phyloP scores from a whole-genome alignment of 2,329 filamentous ascomycete species.

The Cordyceps militaris region DNA sequence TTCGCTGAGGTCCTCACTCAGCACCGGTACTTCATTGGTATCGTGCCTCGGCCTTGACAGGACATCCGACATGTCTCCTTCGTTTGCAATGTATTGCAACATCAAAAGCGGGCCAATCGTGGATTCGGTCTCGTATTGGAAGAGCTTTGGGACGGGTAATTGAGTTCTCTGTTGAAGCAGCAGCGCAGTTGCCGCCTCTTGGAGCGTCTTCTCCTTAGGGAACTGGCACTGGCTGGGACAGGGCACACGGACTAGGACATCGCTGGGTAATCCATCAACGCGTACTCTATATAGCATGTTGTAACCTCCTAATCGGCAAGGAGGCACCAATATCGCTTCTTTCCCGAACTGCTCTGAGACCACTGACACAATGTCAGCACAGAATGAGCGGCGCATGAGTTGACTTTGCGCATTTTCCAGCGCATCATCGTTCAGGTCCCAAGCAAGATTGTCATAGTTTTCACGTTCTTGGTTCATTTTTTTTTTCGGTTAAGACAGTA shows the following conservation, averaged over 20 bases:
- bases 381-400: not conserved
- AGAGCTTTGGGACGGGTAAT: constrained; percentile 7
- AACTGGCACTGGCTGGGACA: constrained; percentile 15
- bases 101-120: not conserved
- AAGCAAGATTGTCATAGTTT: not conserved
- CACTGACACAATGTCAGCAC: not conserved
- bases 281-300: constrained; percentile 16
- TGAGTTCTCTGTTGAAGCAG: constrained; percentile 1
- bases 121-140: constrained; percentile 16
- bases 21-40: not conserved
- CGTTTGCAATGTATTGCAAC: not conserved
- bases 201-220: constrained; percentile 14
- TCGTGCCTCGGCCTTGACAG: not conserved
- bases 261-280: constrained; percentile 3
- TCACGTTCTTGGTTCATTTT: not conserved
- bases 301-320: constrained; percentile 16
- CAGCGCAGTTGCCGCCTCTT: constrained; percentile 14
- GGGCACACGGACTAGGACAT: constrained; percentile 15
- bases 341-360: not conserved
- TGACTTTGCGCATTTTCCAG: not conserved
- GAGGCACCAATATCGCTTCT: not conserved
- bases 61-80: not conserved
- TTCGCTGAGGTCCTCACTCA: not conserved
- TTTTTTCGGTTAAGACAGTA: too few relatives aligned
- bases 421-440: constrained; percentile 1